Evolutionary conservation across 2,329 filamentous ascomycete genomes (phyloP), one percentile per base, ranked within the genome.

Genomic region (Coniochaeta hoffmannii): DNA sequence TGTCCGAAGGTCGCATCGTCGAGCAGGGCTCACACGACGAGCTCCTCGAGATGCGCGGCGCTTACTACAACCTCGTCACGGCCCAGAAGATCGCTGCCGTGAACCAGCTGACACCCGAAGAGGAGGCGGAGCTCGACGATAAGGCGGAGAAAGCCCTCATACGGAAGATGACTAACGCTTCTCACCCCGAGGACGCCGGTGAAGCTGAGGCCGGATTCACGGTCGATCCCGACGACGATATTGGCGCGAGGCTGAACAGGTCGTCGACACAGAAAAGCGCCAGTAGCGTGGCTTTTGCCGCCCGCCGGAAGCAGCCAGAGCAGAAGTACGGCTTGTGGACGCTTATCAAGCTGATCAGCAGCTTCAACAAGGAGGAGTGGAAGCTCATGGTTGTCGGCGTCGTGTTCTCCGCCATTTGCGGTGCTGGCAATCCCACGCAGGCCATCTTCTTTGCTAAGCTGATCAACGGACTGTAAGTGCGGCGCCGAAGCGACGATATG

Each of bases 21-120:
- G 94, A 99, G 71, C 91, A 97, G 70, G 94, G 94, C 53, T 92
- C 83, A 0, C 94, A 97, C 68, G 83, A 93, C 57, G 79, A 88
- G 14, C 79, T 99, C 11, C 75, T 97, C 2, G 82, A 85, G 61
- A 77, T 71, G 57, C 74, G 82, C 60, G 85, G 83, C 19, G 87
- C 91, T 9, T 99, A 97, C 70, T 88, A 81, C 69, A 88, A 86
- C 56, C 82, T 97, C 11, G 92, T 97, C 2, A 87, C 90, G 54
- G 92, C 93, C 2, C 94, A 99, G 69, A 86, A 88, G 56, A 92
- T 96, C 61, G 82, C 83, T 1, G 77, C 80, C 3, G 77, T 79
- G 17, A 81, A 85, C 51, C 77, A 83, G 56, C 60, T 79, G 59
- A 72, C 73, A 0, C 66, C 73, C 0, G 77, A 81, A 53, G 77